Conservation (phyloP, 2,329 filamentous ascomycete species). For the Cadophora malorum region DNA sequence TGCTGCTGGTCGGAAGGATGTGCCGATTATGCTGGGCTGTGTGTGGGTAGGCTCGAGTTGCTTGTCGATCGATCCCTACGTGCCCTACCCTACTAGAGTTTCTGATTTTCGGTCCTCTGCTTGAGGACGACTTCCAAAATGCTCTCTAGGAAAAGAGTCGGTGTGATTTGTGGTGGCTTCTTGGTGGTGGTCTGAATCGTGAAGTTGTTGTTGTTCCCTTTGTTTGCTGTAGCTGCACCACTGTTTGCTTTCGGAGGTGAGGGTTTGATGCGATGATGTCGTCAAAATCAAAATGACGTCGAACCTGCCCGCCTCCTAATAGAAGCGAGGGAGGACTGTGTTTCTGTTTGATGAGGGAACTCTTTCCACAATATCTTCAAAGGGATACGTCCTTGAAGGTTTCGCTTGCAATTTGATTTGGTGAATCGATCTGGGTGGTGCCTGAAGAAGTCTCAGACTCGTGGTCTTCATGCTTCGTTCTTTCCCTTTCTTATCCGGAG, state of each 20-base stretch:
- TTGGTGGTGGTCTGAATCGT: not conserved
- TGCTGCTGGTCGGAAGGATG: conserved; percentile 1
- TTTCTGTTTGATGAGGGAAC: not conserved
- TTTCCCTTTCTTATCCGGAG: not conserved
- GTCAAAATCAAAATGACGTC: conserved; percentile 12
- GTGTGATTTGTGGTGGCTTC: not conserved
- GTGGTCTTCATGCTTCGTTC: conserved; percentile 1
- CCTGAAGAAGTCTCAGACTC: not conserved
- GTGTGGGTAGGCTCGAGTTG: conserved; percentile 24
- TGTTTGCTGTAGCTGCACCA: not conserved
- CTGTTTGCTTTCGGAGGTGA: not conserved
- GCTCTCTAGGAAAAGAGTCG: not conserved
- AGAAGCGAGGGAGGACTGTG: conserved; percentile 2
- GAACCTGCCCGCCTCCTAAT: conserved; percentile 5
- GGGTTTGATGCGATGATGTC: not conserved
- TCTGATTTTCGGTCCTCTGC: not conserved
- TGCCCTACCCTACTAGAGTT: not conserved
- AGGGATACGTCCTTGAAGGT: not conserved
- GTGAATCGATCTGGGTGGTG: not conserved
- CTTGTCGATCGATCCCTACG: conserved; percentile 13
- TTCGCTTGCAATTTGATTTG: not conserved
- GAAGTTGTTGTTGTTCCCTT: not conserved
- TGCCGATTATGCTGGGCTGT: conserved; percentile 1
- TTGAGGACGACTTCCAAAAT: not conserved
- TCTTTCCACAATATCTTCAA: conserved; percentile 1